A percentile compares a stretch with the other conserved stretches of the same genome.
Conservation (phyloP, 768 basidiomycete genomes). For the Fomitopsis serialis region DNA sequence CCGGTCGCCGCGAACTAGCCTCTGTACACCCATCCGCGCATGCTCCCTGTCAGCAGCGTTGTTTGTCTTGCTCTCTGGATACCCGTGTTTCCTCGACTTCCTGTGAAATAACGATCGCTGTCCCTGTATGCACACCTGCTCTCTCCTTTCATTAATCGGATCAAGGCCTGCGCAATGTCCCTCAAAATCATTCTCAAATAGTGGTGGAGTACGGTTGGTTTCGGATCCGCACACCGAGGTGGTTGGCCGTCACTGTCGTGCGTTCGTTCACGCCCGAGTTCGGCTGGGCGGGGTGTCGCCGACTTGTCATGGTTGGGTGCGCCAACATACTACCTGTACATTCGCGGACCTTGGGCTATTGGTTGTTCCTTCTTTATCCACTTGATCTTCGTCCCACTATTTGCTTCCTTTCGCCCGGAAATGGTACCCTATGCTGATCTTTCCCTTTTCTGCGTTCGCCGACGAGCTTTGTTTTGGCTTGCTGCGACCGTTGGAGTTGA, state of each 20-base stretch:
- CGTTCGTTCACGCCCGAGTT: constrained; percentile 9
- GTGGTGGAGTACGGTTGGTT: constrained; percentile 44
- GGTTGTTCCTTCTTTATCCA: constrained; percentile 55
- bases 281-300: constrained; percentile 4
- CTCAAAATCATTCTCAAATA: constrained; percentile 20
- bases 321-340: constrained; percentile 5
- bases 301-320: neutral
- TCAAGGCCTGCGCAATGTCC: constrained; percentile 4
- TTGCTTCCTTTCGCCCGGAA: constrained; percentile 1
- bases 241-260: neutral
- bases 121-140: constrained; percentile 8
- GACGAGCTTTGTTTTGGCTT: neutral
- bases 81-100: constrained; percentile 8
- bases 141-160: constrained; percentile 1
- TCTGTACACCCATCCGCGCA: constrained; percentile 8
- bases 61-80: constrained; percentile 10
- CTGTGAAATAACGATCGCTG: neutral
- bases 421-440: neutral
- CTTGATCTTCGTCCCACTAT: constrained; percentile 28
- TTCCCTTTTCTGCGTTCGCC: neutral
- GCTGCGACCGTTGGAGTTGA: neutral
- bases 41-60: constrained; percentile 18
- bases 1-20: neutral
- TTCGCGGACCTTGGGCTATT: constrained; percentile 50
- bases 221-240: constrained; percentile 26